Conservation (phyloP, 2,329 filamentous ascomycete species). For the Cryphonectria nitschkei region DNA sequence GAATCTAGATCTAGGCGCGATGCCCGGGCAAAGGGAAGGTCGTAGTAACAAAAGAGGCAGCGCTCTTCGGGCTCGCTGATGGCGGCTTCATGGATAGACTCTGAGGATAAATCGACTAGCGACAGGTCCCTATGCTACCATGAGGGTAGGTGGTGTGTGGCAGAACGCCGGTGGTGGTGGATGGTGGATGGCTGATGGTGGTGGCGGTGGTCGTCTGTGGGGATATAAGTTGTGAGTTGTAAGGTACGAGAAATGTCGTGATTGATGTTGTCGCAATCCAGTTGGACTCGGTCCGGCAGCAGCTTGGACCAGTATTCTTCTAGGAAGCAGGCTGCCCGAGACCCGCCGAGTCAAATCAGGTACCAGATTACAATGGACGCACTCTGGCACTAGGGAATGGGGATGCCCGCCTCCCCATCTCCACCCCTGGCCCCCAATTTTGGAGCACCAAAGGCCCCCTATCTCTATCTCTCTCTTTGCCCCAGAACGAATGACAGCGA, state of each 20-base stretch:
- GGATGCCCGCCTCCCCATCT: neutral
- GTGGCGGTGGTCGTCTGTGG: neutral
- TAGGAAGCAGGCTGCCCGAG: neutral
- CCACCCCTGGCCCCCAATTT: neutral
- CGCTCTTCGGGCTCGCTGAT: constrained; percentile 23
- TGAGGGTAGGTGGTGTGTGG: neutral
- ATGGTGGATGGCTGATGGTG: neutral
- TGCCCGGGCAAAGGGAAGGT: constrained; percentile 12
- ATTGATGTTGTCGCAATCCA: constrained; percentile 3
- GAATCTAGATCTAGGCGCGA: neutral
- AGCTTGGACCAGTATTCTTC: neutral
- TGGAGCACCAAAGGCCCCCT: neutral
- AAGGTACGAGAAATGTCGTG: neutral
- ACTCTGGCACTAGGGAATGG: neutral
- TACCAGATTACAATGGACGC: neutral
- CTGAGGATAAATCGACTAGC: constrained; percentile 6
- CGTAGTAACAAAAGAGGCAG: constrained; percentile 22
- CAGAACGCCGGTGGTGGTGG: neutral
- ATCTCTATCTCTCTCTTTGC: neutral
- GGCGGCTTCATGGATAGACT: constrained; percentile 24
- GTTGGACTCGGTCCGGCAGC: neutral
- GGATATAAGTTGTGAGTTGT: neutral
- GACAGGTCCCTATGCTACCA: constrained; percentile 3
- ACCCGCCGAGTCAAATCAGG: neutral
- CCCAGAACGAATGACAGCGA: neutral